Evolutionary conservation across 805 yeast species (phyloP).

Genomic region (Cyberlindnera misumaiensis): DNA sequence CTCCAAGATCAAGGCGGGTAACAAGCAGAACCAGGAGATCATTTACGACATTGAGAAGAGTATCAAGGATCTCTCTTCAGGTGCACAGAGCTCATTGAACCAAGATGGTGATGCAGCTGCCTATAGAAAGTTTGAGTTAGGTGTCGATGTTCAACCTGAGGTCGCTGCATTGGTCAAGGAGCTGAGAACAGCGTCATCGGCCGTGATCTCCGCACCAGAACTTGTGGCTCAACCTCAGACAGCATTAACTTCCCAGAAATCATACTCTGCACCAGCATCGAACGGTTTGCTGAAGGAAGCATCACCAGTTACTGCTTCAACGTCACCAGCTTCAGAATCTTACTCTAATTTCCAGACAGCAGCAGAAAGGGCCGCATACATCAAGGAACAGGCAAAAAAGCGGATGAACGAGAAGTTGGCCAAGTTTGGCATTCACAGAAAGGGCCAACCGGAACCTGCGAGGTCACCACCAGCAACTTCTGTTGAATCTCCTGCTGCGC

Average conservation of each 20-base stretch:
- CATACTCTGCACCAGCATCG: slow-evolving; percentile 4
- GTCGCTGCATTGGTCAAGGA: slow-evolving; percentile 57
- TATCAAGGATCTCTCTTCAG: slow-evolving; percentile 49
- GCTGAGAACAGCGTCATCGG: slow-evolving; percentile 29
- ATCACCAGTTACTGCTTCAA: slow-evolving; percentile 10
- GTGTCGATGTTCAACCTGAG: slow-evolving; percentile 65
- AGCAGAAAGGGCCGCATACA: slow-evolving; percentile 69
- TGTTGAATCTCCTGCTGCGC: slow-evolving; percentile 1
- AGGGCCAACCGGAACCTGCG: slow-evolving; percentile 2
- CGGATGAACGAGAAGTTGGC: slow-evolving; percentile 84
- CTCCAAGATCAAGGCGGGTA: slow-evolving; percentile 44
- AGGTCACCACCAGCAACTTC: slow-evolving; percentile 1
- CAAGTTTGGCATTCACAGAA: slow-evolving; percentile 55
- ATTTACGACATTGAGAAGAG: slow-evolving; percentile 68
- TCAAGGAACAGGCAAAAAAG: slow-evolving; percentile 75
- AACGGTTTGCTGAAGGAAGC: too few relatives aligned
- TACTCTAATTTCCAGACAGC: slow-evolving; percentile 35
- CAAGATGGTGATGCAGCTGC: slow-evolving; percentile 38
- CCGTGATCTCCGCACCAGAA: too few relatives aligned
- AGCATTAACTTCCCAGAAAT: slow-evolving; percentile 1
- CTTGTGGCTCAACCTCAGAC: not conserved
- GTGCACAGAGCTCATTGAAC: slow-evolving; percentile 28
- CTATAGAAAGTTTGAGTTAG: slow-evolving; percentile 72
- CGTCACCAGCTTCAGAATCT: slow-evolving; percentile 17
- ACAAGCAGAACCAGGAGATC: slow-evolving; percentile 48